These are phyloP conservation scores for Castanopsis chinensis DNA, from an alignment of 306 rosid genomes.

Conservation along the genomic window DNA sequence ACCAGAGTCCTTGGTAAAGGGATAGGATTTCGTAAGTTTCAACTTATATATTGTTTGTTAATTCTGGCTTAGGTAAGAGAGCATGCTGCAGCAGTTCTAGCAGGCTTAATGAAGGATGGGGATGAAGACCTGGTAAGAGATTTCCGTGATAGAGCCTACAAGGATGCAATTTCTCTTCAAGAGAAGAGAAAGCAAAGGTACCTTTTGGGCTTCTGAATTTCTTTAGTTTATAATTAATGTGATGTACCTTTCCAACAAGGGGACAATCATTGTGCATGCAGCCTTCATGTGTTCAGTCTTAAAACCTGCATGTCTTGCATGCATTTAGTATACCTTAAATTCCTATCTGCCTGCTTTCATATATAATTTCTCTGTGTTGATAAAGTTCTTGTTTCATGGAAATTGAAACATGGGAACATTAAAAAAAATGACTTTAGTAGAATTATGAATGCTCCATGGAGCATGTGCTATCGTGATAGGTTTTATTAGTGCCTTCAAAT, in stretches of 20 bases:
- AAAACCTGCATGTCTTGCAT: not conserved
- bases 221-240: not conserved
- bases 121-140: slow-evolving; percentile 83
- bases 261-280: not conserved
- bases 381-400: not conserved
- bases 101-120: slow-evolving; percentile 96
- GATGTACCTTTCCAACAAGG: not conserved
- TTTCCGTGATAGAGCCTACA: slow-evolving; percentile 83
- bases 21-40: not conserved
- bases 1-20: not conserved
- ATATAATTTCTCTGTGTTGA: not conserved
- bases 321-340: not conserved
- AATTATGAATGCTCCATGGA: not conserved
- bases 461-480: not conserved
- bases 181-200: slow-evolving; percentile 72
- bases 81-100: slow-evolving; percentile 97
- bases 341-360: not conserved
- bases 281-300: not conserved
- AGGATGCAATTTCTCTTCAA: slow-evolving; percentile 53
- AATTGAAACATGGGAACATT: not conserved
- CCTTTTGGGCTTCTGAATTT: not conserved
- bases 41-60: not conserved
- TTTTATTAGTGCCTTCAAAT: not conserved
- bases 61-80: slow-evolving; percentile 74
- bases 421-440: not conserved